Conservation (phyloP, 208 protist species). For the Tritrichomonas musculus region DNA sequence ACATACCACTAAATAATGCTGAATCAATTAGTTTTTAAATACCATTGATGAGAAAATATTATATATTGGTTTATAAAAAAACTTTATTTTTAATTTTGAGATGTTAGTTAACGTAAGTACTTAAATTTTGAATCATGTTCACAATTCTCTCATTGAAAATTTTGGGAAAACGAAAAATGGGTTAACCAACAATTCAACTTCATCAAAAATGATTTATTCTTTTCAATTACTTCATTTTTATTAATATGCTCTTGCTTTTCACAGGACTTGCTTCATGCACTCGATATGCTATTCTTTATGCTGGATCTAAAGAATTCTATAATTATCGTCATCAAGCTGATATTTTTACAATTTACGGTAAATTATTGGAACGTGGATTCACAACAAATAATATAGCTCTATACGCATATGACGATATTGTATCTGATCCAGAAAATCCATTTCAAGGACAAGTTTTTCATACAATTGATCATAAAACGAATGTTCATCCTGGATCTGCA, state of each 20-base stretch:
- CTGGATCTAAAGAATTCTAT: not conserved
- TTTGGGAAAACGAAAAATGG: too few species aligned
- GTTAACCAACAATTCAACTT: too few species aligned
- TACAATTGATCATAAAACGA: not conserved
- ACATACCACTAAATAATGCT: too few species aligned
- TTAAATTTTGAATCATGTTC: too few species aligned
- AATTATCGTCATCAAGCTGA: constrained; percentile 10
- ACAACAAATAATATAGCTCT: not conserved
- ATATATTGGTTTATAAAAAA: too few species aligned
- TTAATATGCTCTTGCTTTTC: not conserved
- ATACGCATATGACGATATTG: not conserved
- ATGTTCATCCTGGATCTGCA: not conserved
- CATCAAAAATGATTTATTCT: not conserved
- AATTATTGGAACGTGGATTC: not conserved
- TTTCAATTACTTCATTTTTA: not conserved
- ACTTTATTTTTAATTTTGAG: too few species aligned
- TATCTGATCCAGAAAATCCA: not conserved
- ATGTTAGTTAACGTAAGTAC: too few species aligned
- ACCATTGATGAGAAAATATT: too few species aligned
- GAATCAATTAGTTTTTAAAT: too few species aligned
- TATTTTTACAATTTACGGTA: not conserved
- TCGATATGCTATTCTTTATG: not conserved
- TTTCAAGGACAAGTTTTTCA: not conserved
- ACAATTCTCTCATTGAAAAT: too few species aligned
- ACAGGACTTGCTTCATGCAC: not conserved